Conservation (phyloP, 1,139 yeast genomes). For the Yamadazyma diddensiae region DNA sequence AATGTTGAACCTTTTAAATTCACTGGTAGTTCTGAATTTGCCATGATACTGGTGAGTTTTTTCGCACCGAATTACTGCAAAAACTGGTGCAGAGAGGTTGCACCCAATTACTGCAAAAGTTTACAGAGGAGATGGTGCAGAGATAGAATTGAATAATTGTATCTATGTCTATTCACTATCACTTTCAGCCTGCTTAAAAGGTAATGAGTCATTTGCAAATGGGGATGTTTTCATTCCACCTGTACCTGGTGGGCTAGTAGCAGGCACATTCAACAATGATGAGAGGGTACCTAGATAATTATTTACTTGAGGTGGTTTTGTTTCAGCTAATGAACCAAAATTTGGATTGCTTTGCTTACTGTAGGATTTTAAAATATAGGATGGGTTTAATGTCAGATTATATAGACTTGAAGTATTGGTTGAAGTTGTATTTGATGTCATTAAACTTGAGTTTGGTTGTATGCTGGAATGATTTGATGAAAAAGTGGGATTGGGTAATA, state of each 20-base stretch:
- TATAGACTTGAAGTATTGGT: constrained; percentile 4
- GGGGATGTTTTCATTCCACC: constrained; percentile 8
- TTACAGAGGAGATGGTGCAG: too few species aligned
- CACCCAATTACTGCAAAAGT: too few species aligned
- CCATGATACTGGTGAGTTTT: constrained; percentile 1
- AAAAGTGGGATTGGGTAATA: background rate
- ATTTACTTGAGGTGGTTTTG: background rate
- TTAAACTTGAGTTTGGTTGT: constrained; percentile 4
- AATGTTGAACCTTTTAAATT: constrained; percentile 37
- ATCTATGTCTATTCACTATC: constrained; percentile 11
- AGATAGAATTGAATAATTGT: constrained; percentile 1
- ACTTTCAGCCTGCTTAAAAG: constrained; percentile 11
- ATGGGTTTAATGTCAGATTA: constrained; percentile 23
- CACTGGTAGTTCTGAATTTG: too few species aligned
- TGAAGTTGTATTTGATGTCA: background rate
- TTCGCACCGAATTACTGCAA: constrained; percentile 4
- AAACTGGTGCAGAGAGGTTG: background rate
- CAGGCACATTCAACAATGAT: constrained; percentile 6
- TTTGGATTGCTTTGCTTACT: constrained; percentile 5
- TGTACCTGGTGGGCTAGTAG: constrained; percentile 3
- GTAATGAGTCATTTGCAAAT: constrained; percentile 6
- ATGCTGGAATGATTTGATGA: constrained; percentile 1
- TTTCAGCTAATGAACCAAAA: constrained; percentile 1
- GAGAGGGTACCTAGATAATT: constrained; percentile 9
- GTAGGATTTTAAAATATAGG: constrained; percentile 20